These are phyloP conservation scores for Fermentozyma sake DNA, from an alignment of 1,139 yeast species.

Conservation along the genomic window DNA sequence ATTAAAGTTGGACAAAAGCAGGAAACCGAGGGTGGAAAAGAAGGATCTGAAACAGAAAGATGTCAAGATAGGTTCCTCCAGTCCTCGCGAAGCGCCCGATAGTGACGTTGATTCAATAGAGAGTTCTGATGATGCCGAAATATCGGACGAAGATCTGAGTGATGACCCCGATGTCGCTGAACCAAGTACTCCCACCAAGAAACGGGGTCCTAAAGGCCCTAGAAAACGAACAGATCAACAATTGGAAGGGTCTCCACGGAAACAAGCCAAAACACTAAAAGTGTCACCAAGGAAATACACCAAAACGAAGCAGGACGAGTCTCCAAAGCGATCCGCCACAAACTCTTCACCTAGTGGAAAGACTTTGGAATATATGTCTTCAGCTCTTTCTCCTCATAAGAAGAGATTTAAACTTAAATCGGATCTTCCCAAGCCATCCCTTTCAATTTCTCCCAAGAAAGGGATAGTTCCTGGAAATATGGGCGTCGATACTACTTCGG, in stretches of 20 bases:
- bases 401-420: slow-evolving; percentile 24
- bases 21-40: slow-evolving; percentile 1
- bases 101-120: slow-evolving; percentile 8
- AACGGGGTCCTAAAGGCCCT: too few relatives aligned
- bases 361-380: slow-evolving; percentile 14
- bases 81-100: slow-evolving; percentile 4
- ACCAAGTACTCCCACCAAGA: too few relatives aligned
- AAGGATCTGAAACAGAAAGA: not conserved
- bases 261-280: slow-evolving; percentile 7
- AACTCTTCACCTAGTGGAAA: too few relatives aligned
- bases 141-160: not conserved
- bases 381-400: slow-evolving; percentile 27
- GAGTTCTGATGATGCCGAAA: not conserved
- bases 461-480: slow-evolving; percentile 1
- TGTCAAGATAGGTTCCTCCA: too few relatives aligned
- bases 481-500: slow-evolving; percentile 18
- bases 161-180: too few relatives aligned
- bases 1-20: slow-evolving; percentile 3
- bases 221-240: too few relatives aligned
- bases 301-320: slow-evolving; percentile 5
- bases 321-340: too few relatives aligned
- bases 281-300: slow-evolving; percentile 10
- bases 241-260: slow-evolving; percentile 4
- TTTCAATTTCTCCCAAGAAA: slow-evolving; percentile 22
- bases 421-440: slow-evolving; percentile 20